Conservation (phyloP, 805 yeast genomes). For the Clavispora vitiphila region DNA sequence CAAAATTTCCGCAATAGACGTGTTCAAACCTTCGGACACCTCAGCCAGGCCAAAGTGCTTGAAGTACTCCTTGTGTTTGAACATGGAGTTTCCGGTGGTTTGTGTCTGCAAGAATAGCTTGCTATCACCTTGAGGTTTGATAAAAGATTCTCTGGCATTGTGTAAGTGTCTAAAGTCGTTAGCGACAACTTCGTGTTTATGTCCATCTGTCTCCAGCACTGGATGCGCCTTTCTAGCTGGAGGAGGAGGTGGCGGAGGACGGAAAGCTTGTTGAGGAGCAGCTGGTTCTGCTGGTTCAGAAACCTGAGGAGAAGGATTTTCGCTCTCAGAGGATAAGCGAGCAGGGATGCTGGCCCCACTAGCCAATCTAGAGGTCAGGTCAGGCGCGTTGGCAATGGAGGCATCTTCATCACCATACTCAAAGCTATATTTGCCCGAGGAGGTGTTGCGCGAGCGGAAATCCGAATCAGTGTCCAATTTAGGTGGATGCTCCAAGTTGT, state of each 20-base stretch:
- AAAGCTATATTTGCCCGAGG: conserved; percentile 30
- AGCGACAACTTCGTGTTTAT: conserved; percentile 41
- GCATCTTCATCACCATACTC: conserved; percentile 37
- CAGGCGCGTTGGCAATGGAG: conserved; percentile 27
- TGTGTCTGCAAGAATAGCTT: conserved; percentile 26
- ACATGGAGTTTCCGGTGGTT: conserved; percentile 37
- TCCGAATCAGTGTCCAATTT: conserved; percentile 13
- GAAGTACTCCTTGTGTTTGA: conserved; percentile 47
- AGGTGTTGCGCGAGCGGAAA: conserved; percentile 11
- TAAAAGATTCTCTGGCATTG: conserved; percentile 29
- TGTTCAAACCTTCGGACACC: conserved; percentile 53
- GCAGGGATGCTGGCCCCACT: conserved; percentile 1
- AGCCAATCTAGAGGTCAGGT: conserved; percentile 8
- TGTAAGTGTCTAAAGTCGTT: conserved; percentile 44
- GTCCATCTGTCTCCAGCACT: conserved; percentile 20
- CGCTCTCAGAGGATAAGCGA: background rate
- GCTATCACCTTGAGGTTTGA: conserved; percentile 12
- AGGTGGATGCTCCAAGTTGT: conserved; percentile 24
- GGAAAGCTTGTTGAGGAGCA: background rate
- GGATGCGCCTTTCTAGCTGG: conserved; percentile 46
- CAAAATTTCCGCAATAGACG: conserved; percentile 81
- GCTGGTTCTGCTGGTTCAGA: background rate
- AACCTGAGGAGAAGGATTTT: background rate
- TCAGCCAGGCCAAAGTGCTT: conserved; percentile 24
- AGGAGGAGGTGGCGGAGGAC: conserved; percentile 48